Evolutionary conservation across 805 yeast genomes (phyloP).

Genomic region (Ascoidea tarda): DNA sequence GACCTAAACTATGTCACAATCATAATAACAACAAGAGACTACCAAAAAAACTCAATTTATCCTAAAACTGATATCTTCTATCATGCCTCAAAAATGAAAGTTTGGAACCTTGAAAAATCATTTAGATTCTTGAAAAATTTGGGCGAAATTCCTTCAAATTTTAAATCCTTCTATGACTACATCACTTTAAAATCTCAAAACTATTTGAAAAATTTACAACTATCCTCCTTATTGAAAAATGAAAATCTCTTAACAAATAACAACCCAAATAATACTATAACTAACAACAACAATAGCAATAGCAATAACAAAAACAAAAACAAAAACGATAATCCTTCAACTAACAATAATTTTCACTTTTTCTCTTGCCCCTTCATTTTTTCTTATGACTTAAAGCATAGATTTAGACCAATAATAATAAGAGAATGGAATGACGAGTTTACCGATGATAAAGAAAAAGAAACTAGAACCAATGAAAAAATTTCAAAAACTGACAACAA

Average conservation of each 20-base stretch:
- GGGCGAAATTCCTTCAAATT: not conserved
- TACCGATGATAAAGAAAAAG: conserved; percentile 6
- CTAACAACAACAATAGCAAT: not conserved
- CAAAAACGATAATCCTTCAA: not conserved
- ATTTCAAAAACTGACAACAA: conserved; percentile 2
- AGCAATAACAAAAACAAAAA: not conserved
- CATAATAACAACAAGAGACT: conserved; percentile 55
- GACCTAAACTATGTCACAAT: conserved; percentile 51
- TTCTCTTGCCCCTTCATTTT: conserved; percentile 64
- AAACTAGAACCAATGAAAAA: conserved; percentile 20
- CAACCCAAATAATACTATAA: not conserved
- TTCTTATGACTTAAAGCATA: conserved; percentile 68
- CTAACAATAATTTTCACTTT: conserved; percentile 46
- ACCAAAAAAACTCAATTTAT: conserved; percentile 26
- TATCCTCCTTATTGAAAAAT: not conserved
- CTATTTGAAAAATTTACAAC: not conserved
- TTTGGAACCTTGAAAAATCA: conserved; percentile 34
- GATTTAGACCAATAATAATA: conserved; percentile 64
- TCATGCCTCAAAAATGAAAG: conserved; percentile 45
- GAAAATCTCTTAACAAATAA: not conserved
- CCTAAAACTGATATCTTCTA: conserved; percentile 46
- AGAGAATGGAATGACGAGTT: conserved; percentile 58
- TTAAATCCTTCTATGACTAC: no score
- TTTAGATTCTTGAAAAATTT: not conserved
- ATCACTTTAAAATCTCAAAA: not conserved